These are phyloP conservation scores for Cladosporium oxysporum DNA, from an alignment of 2,329 filamentous ascomycete species.

Conservation along the genomic window DNA sequence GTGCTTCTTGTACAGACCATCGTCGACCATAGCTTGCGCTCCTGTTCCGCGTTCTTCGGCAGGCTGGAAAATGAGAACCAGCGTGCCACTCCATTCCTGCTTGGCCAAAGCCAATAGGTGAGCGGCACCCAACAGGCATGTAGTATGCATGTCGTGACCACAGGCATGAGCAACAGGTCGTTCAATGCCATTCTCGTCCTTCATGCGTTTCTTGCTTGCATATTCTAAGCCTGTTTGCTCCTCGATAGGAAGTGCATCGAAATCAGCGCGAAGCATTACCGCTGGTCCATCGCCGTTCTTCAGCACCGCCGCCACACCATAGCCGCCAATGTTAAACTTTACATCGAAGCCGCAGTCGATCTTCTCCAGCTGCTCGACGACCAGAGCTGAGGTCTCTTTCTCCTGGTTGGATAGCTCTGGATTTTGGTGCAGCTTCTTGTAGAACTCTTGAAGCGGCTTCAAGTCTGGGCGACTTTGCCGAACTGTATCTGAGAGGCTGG, in stretches of 20 bases:
- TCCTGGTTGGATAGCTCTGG: no score
- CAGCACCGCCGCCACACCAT: background rate
- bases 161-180: constrained; percentile 70
- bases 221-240: constrained; percentile 59
- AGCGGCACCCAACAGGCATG: constrained; percentile 57
- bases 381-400: no score
- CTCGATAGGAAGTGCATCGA: constrained; percentile 61
- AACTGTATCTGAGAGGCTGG: no score
- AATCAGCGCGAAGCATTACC: constrained; percentile 62
- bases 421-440: no score
- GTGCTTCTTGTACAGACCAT: no score
- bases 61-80: constrained; percentile 67
- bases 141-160: constrained; percentile 67
- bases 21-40: constrained; percentile 65
- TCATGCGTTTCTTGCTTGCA: constrained; percentile 50
- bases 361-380: no score
- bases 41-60: constrained; percentile 65
- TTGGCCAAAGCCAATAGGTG: constrained; percentile 46
- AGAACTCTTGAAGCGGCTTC: no score
- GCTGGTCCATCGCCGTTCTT: constrained; percentile 57
- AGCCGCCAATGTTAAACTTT: background rate
- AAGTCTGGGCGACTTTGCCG: no score
- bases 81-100: constrained; percentile 57
- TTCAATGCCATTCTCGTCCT: constrained; percentile 49
- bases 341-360: no score